phyloP scores from a whole-genome alignment of 352 stramenopile species.

The Pythium scleroteichum region DNA sequence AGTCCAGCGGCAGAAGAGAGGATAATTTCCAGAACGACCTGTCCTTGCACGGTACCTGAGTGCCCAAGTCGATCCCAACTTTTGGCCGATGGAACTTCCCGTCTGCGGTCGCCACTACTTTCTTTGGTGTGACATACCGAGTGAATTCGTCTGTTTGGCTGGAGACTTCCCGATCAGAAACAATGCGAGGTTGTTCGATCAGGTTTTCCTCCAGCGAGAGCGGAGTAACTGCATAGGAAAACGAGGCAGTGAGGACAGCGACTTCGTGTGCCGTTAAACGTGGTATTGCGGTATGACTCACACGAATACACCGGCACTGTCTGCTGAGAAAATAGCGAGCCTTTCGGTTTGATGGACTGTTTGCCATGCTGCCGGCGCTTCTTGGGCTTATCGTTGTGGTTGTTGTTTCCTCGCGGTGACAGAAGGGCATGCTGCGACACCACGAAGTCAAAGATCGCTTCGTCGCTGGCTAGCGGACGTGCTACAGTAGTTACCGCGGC shows the following conservation, averaged over 20 bases:
- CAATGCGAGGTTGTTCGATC: constrained; percentile 49
- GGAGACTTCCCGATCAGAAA: constrained; percentile 40
- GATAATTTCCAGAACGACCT: neutral
- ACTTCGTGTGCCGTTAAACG: neutral
- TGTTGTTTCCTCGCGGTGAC: constrained; percentile 17
- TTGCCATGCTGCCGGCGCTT: constrained; percentile 32
- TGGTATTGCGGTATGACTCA: constrained; percentile 13
- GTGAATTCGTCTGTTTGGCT: constrained; percentile 78
- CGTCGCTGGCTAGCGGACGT: neutral
- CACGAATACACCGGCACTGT: constrained; percentile 38
- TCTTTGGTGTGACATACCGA: constrained; percentile 33
- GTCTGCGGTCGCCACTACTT: constrained; percentile 40
- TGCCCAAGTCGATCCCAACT: constrained; percentile 70
- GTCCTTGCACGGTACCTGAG: constrained; percentile 38
- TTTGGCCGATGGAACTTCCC: constrained; percentile 64
- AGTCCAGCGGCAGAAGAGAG: neutral
- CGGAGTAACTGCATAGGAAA: constrained; percentile 37
- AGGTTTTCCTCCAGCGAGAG: constrained; percentile 64
- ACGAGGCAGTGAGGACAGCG: neutral
- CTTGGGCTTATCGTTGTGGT: constrained; percentile 34
- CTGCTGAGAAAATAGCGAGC: constrained; percentile 38
- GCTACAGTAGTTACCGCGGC: constrained; percentile 41
- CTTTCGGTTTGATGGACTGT: constrained; percentile 25
- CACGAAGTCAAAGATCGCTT: neutral
- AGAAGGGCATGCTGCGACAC: constrained; percentile 11